phyloP scores from a whole-genome alignment of 306 rosid species.

The Corylus heterophylla region DNA sequence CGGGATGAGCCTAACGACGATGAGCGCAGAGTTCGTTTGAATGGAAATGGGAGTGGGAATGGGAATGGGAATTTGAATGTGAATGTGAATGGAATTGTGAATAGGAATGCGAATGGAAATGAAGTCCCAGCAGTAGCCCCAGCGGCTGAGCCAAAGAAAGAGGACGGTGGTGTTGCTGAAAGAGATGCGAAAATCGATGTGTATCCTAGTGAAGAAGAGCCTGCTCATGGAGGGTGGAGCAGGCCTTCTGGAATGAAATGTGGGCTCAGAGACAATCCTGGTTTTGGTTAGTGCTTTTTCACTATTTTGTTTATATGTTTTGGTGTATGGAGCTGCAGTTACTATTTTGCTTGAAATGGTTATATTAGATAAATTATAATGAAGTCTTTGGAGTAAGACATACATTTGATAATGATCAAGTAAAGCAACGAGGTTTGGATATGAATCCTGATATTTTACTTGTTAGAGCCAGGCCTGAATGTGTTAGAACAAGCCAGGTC shows the following conservation, averaged over 20 bases:
- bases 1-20: slow-evolving; percentile 43
- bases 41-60: slow-evolving; percentile 29
- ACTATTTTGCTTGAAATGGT: background rate
- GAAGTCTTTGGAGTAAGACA: slow-evolving; percentile 6
- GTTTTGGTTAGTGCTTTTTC: slow-evolving; percentile 56
- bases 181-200: slow-evolving; percentile 46
- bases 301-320: background rate
- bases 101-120: slow-evolving; percentile 36
- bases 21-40: slow-evolving; percentile 40
- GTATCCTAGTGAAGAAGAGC: slow-evolving; percentile 44
- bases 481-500: background rate
- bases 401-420: background rate
- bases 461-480: background rate
- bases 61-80: slow-evolving; percentile 27
- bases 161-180: slow-evolving; percentile 31
- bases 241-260: slow-evolving; percentile 53
- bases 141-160: slow-evolving; percentile 42
- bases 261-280: slow-evolving; percentile 70
- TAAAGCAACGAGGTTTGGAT: background rate
- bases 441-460: background rate
- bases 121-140: slow-evolving; percentile 40
- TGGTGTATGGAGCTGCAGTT: slow-evolving; percentile 2
- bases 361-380: background rate
- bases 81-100: slow-evolving; percentile 27
- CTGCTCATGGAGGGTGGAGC: slow-evolving; percentile 45